A percentile compares a stretch with the other conserved stretches of the same genome.
These are phyloP conservation scores for Plasmodium billcollinsi DNA, from an alignment of 169 alveolate species.

Conservation along the genomic window DNA sequence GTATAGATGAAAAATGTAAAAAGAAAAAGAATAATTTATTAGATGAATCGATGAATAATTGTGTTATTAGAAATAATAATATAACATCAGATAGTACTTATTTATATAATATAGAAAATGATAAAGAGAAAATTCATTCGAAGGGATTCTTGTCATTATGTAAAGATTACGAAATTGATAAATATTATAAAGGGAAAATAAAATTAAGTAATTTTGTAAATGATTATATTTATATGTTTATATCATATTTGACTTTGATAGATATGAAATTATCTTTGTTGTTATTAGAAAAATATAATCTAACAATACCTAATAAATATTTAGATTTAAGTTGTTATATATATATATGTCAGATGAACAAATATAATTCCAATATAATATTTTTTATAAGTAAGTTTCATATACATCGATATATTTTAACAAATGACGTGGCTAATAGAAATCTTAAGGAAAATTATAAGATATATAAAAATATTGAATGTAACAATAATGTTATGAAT, in stretches of 20 bases:
- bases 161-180: background rate
- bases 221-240: conserved; percentile 49
- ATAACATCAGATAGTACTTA: background rate
- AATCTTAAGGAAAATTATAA: conserved; percentile 43
- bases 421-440: conserved; percentile 27
- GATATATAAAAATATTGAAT: conserved; percentile 43
- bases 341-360: conserved; percentile 50
- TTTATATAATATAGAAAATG: background rate
- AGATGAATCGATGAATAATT: background rate
- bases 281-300: conserved; percentile 37
- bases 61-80: background rate
- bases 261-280: conserved; percentile 42
- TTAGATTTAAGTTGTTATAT: conserved; percentile 48
- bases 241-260: conserved; percentile 25
- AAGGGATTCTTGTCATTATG: background rate
- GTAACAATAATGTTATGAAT: background rate
- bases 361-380: conserved; percentile 16
- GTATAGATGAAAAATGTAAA: background rate
- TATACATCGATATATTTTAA: conserved; percentile 30
- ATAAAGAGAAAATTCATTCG: too few relatives aligned
- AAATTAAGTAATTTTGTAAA: conserved; percentile 32
- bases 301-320: conserved; percentile 37
- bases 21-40: background rate
- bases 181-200: background rate
- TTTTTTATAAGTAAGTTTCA: conserved; percentile 39